A percentile compares a stretch with the other conserved stretches of the same genome.
Evolutionary conservation across 164 flowering plant species (phyloP).

Genomic region (Chimonanthus salicifolius): DNA sequence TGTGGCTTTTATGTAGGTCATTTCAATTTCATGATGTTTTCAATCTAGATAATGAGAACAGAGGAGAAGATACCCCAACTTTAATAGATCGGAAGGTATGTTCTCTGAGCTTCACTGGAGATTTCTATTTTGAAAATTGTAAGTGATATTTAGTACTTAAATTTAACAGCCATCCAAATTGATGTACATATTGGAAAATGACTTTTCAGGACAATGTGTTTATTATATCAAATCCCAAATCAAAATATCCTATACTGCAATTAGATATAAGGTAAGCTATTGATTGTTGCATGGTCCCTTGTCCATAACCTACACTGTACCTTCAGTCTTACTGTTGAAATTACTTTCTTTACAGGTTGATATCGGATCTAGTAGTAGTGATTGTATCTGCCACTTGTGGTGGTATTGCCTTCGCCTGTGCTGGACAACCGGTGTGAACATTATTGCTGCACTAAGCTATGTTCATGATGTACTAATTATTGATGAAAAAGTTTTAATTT

Average conservation of each 20-base stretch:
- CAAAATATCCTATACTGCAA: slow-evolving; percentile 83
- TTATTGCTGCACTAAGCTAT: slow-evolving; percentile 9
- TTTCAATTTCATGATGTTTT: slow-evolving; percentile 78
- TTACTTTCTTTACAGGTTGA: slow-evolving; percentile 50
- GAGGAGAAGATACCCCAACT: slow-evolving; percentile 81
- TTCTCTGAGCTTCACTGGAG: background rate
- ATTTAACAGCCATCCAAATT: background rate
- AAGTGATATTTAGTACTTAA: background rate
- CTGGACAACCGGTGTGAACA: slow-evolving; percentile 86
- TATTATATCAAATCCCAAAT: slow-evolving; percentile 83
- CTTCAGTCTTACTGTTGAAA: slow-evolving; percentile 4
- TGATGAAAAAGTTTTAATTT: slow-evolving; percentile 7
- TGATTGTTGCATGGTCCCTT: background rate
- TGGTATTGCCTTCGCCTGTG: slow-evolving; percentile 96
- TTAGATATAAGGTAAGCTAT: slow-evolving; percentile 63
- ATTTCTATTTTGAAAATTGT: slow-evolving; percentile 2
- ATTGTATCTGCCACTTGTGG: slow-evolving; percentile 98
- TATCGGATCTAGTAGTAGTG: slow-evolving; percentile 88
- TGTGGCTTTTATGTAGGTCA: slow-evolving; percentile 36
- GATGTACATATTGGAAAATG: slow-evolving; percentile 4
- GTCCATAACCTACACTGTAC: background rate
- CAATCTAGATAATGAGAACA: slow-evolving; percentile 75
- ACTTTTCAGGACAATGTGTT: slow-evolving; percentile 84
- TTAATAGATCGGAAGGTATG: slow-evolving; percentile 79
- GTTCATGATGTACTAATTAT: slow-evolving; percentile 13